These are phyloP conservation scores for Lophiostoma macrostomum DNA, from an alignment of 495 filamentous ascomycete species.

Conservation along the genomic window DNA sequence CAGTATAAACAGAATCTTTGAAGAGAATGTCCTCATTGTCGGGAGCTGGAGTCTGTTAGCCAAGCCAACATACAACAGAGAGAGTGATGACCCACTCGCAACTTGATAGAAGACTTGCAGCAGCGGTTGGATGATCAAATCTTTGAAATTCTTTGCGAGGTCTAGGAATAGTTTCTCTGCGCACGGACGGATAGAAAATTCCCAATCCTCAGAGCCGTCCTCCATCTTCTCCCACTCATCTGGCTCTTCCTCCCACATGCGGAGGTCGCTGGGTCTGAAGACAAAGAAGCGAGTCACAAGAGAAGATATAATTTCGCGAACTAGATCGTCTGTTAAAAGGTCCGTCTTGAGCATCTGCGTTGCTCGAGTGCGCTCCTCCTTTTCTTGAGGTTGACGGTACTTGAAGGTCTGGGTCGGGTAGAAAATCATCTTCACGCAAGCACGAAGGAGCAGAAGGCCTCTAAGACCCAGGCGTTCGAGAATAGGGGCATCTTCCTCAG, in stretches of 20 bases:
- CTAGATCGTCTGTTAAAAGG: slow-evolving; percentile 69
- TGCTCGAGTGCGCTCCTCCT: slow-evolving; percentile 64
- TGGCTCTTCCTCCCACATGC: slow-evolving; percentile 87
- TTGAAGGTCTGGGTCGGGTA: slow-evolving; percentile 75
- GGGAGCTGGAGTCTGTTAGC: slow-evolving; percentile 41
- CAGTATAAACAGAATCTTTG: slow-evolving; percentile 92
- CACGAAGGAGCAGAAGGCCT: slow-evolving; percentile 76
- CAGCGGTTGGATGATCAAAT: slow-evolving; percentile 69
- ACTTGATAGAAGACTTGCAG: slow-evolving; percentile 74
- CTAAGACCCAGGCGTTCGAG: slow-evolving; percentile 75
- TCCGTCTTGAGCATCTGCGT: slow-evolving; percentile 62
- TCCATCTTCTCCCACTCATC: slow-evolving; percentile 89
- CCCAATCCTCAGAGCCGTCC: slow-evolving; percentile 75
- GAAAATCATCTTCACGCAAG: slow-evolving; percentile 79
- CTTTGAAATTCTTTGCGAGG: slow-evolving; percentile 80
- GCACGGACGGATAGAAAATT: slow-evolving; percentile 85
- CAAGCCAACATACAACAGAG: not conserved
- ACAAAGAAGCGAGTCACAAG: slow-evolving; percentile 85
- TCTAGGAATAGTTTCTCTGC: slow-evolving; percentile 93
- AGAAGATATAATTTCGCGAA: slow-evolving; percentile 73
- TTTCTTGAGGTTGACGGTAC: slow-evolving; percentile 67
- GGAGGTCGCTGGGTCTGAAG: slow-evolving; percentile 77
- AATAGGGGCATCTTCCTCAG: slow-evolving; percentile 53
- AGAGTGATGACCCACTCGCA: slow-evolving; percentile 50
- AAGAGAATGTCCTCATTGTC: slow-evolving; percentile 68